Evolutionary conservation across 139 green algal genomes (phyloP).

Genomic region (Dunaliella primolecta): DNA sequence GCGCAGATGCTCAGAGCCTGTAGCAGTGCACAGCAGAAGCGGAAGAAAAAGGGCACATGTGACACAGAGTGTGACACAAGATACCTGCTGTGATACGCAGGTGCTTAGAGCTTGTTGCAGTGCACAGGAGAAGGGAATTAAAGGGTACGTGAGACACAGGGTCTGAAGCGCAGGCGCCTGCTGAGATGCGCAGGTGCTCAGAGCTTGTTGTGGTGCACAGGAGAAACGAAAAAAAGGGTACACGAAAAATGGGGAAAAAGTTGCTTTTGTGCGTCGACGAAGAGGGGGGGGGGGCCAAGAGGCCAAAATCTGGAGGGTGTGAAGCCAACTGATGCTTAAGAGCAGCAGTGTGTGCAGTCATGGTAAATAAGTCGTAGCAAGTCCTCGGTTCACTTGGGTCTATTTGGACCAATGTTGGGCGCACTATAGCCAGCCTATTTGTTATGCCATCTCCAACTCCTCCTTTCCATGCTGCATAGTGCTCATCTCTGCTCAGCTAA

Average conservation of each 20-base stretch:
- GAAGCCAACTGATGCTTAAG: too few species aligned
- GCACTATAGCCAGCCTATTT: too few species aligned
- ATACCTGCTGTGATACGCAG: constrained; percentile 72
- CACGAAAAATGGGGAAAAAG: too few species aligned
- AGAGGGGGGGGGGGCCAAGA: too few species aligned
- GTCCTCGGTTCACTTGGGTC: too few species aligned
- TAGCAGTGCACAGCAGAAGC: not conserved
- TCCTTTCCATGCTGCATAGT: too few species aligned
- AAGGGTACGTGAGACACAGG: constrained; percentile 30
- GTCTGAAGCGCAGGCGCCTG: constrained; percentile 28
- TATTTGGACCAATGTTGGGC: too few species aligned
- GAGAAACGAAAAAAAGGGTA: not conserved
- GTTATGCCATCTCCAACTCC: too few species aligned
- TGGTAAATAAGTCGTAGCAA: too few species aligned
- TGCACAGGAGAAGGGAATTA: not conserved
- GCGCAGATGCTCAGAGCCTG: constrained; percentile 64
- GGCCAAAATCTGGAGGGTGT: too few species aligned
- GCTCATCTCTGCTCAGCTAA: too few species aligned
- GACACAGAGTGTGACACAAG: not conserved
- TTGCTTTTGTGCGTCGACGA: not conserved
- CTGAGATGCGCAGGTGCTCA: constrained; percentile 76
- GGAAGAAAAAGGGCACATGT: not conserved
- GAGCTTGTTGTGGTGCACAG: constrained; percentile 22
- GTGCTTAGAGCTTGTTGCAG: constrained; percentile 50
- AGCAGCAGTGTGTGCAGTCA: too few species aligned